A percentile compares a stretch with the other conserved stretches of the same genome.
phyloP scores from a whole-genome alignment of 768 basidiomycete species.

The Sistotremastrum niveocremeum region DNA sequence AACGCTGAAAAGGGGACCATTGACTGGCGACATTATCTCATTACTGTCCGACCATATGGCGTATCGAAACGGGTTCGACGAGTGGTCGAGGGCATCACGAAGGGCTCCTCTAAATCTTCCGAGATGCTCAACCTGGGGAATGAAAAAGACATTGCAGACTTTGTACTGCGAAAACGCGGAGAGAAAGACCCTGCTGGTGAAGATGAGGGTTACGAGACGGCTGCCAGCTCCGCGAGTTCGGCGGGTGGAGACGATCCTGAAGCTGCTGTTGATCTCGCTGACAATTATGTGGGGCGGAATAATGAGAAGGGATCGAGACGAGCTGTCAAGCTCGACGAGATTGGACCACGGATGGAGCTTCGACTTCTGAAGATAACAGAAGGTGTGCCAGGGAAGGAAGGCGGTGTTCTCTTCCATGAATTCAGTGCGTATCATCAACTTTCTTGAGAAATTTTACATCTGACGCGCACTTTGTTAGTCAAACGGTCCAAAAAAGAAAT shows the following conservation, averaged over 20 bases:
- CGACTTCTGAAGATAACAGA: slow-evolving; percentile 88
- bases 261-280: slow-evolving; percentile 72
- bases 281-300: slow-evolving; percentile 89
- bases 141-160: slow-evolving; percentile 93
- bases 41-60: slow-evolving; percentile 90
- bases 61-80: slow-evolving; percentile 84
- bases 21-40: slow-evolving; percentile 89
- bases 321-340: slow-evolving; percentile 84
- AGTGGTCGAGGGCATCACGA: slow-evolving; percentile 52
- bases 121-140: slow-evolving; percentile 67
- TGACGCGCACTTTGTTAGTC: slow-evolving; percentile 33
- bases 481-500: slow-evolving; percentile 78
- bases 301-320: slow-evolving; percentile 86
- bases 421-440: slow-evolving; percentile 47
- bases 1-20: slow-evolving; percentile 75
- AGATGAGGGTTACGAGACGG: slow-evolving; percentile 62
- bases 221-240: slow-evolving; percentile 70
- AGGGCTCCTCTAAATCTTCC: slow-evolving; percentile 20
- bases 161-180: slow-evolving; percentile 62
- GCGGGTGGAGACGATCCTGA: slow-evolving; percentile 74
- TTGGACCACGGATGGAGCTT: slow-evolving; percentile 92
- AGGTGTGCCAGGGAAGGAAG: slow-evolving; percentile 87
- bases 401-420: slow-evolving; percentile 87
- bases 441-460: background rate
- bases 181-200: slow-evolving; percentile 33